Base-by-base conservation (phyloP, 129 eudicot genomes). In the Ambrosia artemisiifolia region DNA sequence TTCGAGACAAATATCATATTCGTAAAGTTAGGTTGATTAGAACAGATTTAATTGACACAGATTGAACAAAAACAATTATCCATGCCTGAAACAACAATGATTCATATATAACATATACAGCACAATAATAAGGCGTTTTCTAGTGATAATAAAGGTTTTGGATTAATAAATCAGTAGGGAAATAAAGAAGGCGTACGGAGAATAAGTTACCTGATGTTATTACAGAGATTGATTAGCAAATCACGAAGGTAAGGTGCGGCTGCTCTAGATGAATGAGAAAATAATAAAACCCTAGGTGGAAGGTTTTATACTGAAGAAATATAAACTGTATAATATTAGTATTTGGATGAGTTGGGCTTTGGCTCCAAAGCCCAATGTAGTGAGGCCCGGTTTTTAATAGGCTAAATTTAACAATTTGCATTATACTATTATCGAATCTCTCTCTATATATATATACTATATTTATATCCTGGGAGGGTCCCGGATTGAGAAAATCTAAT, bases 261-360 rank as follows among this genome's bases (percentile, higher is more conserved):
- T 63, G 78, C 78, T 63, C 54, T 2, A 51, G 70, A 43, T 63
- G 71, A 64, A 49, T 34, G 63, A 33, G 0, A 30, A 34, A 12
- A 47, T 6, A 14, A 63, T 2, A 5, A 63, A 63, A 63, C 78
- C 78, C 71, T 74, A 74, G 71, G 35, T 14, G 1, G 12, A 35
- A 8, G 53, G 4, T 13, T 49, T 74, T 63, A 74, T 63, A 40
- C 44, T 8, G 44, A 40, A 7, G 11, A 7, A 7, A 10, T 40
- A 40, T 40, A 38, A 40, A 10, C 44, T 40, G 44, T 40, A 40
- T 1, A 40, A 40, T 10, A 40, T 6, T n/a, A n/a, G n/a, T 40
- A 10, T 40, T 40, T 40, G 6, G 44, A 8, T 10, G 10, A 2
- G 11, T 40, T 40, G 44, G 44, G 44, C 44, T 40, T 40, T 6